phyloP scores from a whole-genome alignment of 2,329 filamentous ascomycete genomes.

The Metarhizium humberi region DNA sequence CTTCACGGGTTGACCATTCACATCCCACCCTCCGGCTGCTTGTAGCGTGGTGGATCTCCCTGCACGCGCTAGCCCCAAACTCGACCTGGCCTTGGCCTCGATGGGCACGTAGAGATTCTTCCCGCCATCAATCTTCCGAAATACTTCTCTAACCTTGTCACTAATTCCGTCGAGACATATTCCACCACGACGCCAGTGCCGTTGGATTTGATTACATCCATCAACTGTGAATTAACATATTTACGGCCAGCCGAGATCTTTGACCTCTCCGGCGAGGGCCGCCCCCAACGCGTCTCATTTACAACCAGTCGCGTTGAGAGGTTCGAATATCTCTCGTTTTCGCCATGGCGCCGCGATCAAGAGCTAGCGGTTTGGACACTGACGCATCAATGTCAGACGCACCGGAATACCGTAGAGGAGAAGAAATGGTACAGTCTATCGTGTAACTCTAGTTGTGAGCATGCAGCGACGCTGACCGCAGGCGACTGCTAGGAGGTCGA shows the following conservation, averaged over 20 bases:
- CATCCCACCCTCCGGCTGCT: not conserved
- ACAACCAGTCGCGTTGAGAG: slow-evolving; percentile 44
- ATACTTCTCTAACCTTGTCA: slow-evolving; percentile 19
- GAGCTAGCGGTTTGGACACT: slow-evolving; percentile 42
- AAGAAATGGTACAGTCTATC: slow-evolving; percentile 38
- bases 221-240: not conserved
- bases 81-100: slow-evolving; percentile 16
- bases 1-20: not conserved
- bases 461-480: slow-evolving; percentile 1
- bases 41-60: slow-evolving; percentile 13
- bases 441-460: not conserved
- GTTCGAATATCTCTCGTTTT: slow-evolving; percentile 17
- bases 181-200: slow-evolving; percentile 1
- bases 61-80: slow-evolving; percentile 23
- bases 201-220: not conserved
- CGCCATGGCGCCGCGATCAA: slow-evolving; percentile 47
- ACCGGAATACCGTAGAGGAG: slow-evolving; percentile 33
- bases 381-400: slow-evolving; percentile 57
- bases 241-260: not conserved
- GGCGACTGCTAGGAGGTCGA: slow-evolving; percentile 42
- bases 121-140: slow-evolving; percentile 18
- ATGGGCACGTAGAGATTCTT: slow-evolving; percentile 26
- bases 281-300: slow-evolving; percentile 34
- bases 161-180: slow-evolving; percentile 7
- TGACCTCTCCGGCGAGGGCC: slow-evolving; percentile 4